Evolutionary conservation across 768 basidiomycete genomes (phyloP).

Genomic region (Agaricus blazei): DNA sequence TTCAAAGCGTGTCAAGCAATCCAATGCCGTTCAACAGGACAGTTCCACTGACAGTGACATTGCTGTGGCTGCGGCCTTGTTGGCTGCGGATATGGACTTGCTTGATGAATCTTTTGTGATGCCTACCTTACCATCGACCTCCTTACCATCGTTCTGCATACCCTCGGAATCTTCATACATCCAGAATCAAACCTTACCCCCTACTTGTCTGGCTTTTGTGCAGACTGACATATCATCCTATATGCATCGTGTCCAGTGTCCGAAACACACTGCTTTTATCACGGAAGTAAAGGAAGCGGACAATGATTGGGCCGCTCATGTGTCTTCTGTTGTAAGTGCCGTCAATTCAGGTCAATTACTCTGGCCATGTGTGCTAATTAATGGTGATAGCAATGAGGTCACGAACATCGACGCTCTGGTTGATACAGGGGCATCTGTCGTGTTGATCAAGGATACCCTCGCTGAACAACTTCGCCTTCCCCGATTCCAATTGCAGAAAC

Average conservation of each 20-base stretch:
- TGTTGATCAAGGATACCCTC: slow-evolving; percentile 23
- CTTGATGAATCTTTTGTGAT: not conserved
- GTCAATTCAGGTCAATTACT: not conserved
- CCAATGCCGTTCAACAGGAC: not conserved
- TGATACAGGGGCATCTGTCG: slow-evolving; percentile 25
- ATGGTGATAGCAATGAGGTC: too few relatives aligned
- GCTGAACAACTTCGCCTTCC: slow-evolving; percentile 13
- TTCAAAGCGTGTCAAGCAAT: not conserved
- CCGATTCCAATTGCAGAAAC: too few relatives aligned
- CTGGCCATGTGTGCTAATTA: not conserved
- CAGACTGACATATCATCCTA: not conserved
- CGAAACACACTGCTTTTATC: too few relatives aligned
- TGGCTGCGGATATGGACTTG: not conserved
- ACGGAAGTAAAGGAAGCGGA: too few relatives aligned
- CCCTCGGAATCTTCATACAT: too few relatives aligned
- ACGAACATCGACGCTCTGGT: slow-evolving; percentile 13
- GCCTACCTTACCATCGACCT: too few relatives aligned
- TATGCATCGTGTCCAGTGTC: not conserved
- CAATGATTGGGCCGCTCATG: too few relatives aligned
- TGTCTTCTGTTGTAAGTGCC: not conserved
- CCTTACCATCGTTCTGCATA: too few relatives aligned
- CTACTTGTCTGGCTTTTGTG: too few relatives aligned
- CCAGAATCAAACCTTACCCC: too few relatives aligned
- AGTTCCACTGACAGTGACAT: not conserved
- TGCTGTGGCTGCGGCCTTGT: not conserved